phyloP scores from a whole-genome alignment of 345 rosid species.

The Passiflora organensis region DNA sequence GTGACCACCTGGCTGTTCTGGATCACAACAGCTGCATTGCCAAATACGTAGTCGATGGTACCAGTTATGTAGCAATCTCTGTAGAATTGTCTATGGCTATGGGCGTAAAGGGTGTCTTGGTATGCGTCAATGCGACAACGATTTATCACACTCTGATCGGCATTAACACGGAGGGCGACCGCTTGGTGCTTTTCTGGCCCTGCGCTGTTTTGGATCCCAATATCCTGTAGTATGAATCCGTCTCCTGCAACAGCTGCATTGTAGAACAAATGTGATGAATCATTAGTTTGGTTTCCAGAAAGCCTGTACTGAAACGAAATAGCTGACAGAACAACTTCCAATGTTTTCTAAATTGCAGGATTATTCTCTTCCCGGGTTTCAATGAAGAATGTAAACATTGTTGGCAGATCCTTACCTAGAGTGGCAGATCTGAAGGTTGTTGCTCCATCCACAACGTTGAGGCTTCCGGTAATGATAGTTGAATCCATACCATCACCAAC shows the following conservation, averaged over 20 bases:
- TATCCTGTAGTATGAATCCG: slow-evolving; percentile 18
- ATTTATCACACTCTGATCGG: slow-evolving; percentile 15
- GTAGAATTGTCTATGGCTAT: slow-evolving; percentile 16
- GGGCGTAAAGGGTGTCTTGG: slow-evolving; percentile 17
- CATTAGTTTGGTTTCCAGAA: no score
- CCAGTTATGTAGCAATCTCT: slow-evolving; percentile 12
- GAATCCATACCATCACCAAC: slow-evolving; percentile 18
- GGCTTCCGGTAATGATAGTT: slow-evolving; percentile 16
- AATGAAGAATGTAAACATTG: neutral
- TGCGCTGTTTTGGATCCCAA: slow-evolving; percentile 14
- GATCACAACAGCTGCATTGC: slow-evolving; percentile 19
- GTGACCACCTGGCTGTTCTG: slow-evolving; percentile 10
- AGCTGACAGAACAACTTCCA: no score
- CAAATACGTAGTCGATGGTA: slow-evolving; percentile 15
- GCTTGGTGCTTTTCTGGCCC: slow-evolving; percentile 24
- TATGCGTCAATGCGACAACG: slow-evolving; percentile 18
- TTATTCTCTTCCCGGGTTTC: no score
- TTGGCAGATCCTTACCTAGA: slow-evolving; percentile 8
- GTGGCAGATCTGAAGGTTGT: slow-evolving; percentile 19
- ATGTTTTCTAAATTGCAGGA: no score
- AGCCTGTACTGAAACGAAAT: no score
- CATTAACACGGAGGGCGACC: slow-evolving; percentile 13
- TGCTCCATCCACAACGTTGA: slow-evolving; percentile 18
- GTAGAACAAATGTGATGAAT: neutral
- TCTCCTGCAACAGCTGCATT: slow-evolving; percentile 19